Evolutionary conservation across 805 yeast genomes (phyloP), one percentile per base, ranked within the genome.

Genomic region (Sugiyamaella lignohabitans): DNA sequence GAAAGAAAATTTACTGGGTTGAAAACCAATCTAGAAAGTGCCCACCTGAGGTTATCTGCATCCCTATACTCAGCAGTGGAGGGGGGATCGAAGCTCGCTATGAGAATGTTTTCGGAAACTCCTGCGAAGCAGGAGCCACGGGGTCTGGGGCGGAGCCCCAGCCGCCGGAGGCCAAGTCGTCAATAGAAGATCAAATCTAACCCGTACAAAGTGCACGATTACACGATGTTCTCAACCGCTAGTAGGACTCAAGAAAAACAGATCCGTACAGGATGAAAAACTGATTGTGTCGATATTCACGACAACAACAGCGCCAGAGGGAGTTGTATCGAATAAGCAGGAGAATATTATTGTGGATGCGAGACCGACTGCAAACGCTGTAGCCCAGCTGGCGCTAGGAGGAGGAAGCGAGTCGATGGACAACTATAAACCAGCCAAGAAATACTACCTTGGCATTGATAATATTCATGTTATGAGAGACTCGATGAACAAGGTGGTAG

Each of bases 321-420:
- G 58, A 38, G 49, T 53, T 38, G 57, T 46, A 27, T 64, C 67
- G 11, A 66, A 66, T 3, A 55, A 62, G 55, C 59, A 74, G 19
- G 73, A 72, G 40, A 82, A 89, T 58, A 64, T 93, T 23, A 80
- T 93, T 24, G 91, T 87, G 3, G 98, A 93, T 67, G 84, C 95
- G 19, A 71, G 98, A 47, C 98, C 98, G 0, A 64, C 88, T 21
- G 84, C 97, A 0, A 93, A 93, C 64, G 98, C 98, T 5, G 77
- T 88, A 77, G 98, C 96, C 0, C 98, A 93, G 58, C 86, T 87
- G 40, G 98, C 98, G 0, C 67, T 93, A 14, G 98, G 98, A 10
- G 98, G 97, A n/a, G 98, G 98, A 1, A 84, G 96, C 0, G 98
- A 93, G 61, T 83, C 78, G 54, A 85, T 88, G 73, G 97, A 91